Conservation (phyloP, 371 early-diverging fungal genomes). For the Mortierella sp. region DNA sequence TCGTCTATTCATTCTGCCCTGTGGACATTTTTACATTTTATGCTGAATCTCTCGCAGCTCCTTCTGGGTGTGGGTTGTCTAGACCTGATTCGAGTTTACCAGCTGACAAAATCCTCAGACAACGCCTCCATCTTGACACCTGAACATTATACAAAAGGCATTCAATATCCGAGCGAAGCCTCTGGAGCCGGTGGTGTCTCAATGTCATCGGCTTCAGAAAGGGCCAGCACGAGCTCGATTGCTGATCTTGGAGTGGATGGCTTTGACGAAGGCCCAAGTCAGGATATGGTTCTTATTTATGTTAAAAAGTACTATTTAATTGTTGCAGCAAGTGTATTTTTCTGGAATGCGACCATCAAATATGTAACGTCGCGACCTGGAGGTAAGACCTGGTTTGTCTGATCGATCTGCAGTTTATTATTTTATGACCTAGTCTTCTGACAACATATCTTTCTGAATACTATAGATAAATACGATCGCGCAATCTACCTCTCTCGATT, state of each 20-base stretch:
- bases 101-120: neutral
- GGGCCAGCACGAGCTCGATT: neutral
- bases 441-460: neutral
- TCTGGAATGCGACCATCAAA: conserved; percentile 40
- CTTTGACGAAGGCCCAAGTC: neutral
- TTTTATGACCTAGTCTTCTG: neutral
- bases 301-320: conserved; percentile 35
- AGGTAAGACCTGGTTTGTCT: conserved; percentile 10
- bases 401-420: neutral
- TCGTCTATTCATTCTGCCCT: conserved; percentile 56
- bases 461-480: conserved; percentile 35
- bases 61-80: conserved; percentile 69
- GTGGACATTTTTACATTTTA: conserved; percentile 72
- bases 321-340: conserved; percentile 36
- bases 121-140: neutral
- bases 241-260: neutral
- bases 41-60: conserved; percentile 67
- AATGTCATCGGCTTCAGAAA: neutral
- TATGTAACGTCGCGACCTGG: conserved; percentile 36
- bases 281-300: conserved; percentile 13
- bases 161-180: neutral
- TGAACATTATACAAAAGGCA: neutral
- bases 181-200: neutral
- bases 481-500: conserved; percentile 35
- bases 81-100: conserved; percentile 60